These are phyloP conservation scores for Daedaleopsis sinensis DNA, from an alignment of 768 basidiomycete genomes.

Conservation along the genomic window DNA sequence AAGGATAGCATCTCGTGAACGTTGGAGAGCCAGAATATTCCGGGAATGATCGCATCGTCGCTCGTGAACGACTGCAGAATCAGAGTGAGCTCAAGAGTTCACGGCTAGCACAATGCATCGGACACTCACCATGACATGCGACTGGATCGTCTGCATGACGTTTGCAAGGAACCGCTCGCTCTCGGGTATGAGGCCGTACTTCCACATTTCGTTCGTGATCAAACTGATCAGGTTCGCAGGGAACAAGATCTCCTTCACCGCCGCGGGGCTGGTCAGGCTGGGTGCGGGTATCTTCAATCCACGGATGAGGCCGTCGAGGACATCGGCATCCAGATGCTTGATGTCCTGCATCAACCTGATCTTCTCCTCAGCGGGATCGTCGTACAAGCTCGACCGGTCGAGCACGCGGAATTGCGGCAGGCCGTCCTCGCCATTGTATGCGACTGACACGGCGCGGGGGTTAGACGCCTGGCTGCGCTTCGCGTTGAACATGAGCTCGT, in stretches of 20 bases:
- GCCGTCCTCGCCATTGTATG: conserved; percentile 82
- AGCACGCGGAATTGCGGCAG: conserved; percentile 64
- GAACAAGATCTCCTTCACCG: conserved; percentile 97
- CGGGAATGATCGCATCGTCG: conserved; percentile 95
- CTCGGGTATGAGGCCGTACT: conserved; percentile 94
- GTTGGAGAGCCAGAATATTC: conserved; percentile 99
- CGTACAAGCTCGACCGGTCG: conserved; percentile 72
- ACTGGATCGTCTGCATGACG: conserved; percentile 97
- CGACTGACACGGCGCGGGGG: conserved; percentile 87
- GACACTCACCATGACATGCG: conserved; percentile 94
- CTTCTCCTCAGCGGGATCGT: conserved; percentile 95
- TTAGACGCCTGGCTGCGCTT: conserved; percentile 72
- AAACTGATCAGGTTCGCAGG: conserved; percentile 97
- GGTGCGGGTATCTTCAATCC: conserved; percentile 93
- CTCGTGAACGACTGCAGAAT: conserved; percentile 75
- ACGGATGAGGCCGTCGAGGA: conserved; percentile 86
- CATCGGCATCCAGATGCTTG: conserved; percentile 90
- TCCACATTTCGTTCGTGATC: conserved; percentile 99
- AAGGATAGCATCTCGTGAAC: conserved; percentile 99
- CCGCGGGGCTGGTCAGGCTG: conserved; percentile 87
- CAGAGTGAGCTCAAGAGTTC: conserved; percentile 11
- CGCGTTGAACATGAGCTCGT: conserved; percentile 75
- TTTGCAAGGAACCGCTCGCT: conserved; percentile 98
- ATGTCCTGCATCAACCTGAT: conserved; percentile 90
- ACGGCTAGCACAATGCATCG: neutral